phyloP scores from a whole-genome alignment of 257 asterid genomes.

The Nicotiana benthamiana region DNA sequence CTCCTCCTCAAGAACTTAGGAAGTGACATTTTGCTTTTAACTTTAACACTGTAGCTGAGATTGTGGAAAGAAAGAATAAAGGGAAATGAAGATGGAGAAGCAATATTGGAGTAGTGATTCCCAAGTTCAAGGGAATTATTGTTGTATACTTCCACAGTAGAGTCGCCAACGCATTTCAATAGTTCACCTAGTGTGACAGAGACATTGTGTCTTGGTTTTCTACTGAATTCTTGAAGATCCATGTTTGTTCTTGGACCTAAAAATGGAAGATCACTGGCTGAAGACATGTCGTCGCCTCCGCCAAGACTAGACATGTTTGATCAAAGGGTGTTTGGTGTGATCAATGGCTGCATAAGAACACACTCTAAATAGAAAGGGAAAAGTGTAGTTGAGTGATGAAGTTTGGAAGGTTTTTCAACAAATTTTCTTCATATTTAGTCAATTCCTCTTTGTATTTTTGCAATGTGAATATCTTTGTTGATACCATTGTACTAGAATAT shows the following conservation, averaged over 20 bases:
- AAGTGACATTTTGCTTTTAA: constrained; percentile 4
- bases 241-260: constrained; percentile 50
- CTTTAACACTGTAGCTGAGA: constrained; percentile 29
- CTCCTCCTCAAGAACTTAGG: constrained; percentile 10
- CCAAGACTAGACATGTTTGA: constrained; percentile 1
- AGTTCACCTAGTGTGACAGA: constrained; percentile 67
- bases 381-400: not conserved
- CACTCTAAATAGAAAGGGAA: not conserved
- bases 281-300: constrained; percentile 28
- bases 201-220: constrained; percentile 32
- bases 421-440: not conserved
- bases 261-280: constrained; percentile 60
- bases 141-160: constrained; percentile 1
- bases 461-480: not conserved
- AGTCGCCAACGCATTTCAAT: constrained; percentile 42
- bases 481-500: not conserved
- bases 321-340: not conserved
- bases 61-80: constrained; percentile 31
- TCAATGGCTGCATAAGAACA: not conserved
- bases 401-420: not conserved
- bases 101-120: not conserved
- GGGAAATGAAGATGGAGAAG: constrained; percentile 14
- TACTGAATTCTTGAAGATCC: constrained; percentile 52
- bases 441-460: not conserved
- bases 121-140: constrained; percentile 5